These are phyloP conservation scores for Chlamydomonas schloesseri DNA, from an alignment of 139 green algal genomes.

Conservation along the genomic window DNA sequence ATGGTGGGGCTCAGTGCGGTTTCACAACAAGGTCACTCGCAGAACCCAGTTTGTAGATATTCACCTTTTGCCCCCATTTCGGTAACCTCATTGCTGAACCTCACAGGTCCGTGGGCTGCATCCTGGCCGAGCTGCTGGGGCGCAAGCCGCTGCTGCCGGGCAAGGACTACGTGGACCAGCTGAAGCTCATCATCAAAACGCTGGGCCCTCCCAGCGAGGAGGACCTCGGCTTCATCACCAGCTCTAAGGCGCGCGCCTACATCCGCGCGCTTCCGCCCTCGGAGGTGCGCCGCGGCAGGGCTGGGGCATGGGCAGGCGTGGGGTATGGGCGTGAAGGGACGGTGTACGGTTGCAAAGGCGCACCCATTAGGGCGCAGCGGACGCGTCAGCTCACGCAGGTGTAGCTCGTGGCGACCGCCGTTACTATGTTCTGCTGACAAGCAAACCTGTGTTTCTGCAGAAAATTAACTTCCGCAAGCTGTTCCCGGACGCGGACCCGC, in stretches of 20 bases:
- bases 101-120: conserved; percentile 85
- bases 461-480: conserved; percentile 60
- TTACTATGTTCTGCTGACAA: too few species aligned
- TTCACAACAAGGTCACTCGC: too few species aligned
- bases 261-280: conserved; percentile 76
- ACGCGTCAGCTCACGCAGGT: too few species aligned
- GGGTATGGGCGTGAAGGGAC: too few species aligned
- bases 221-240: conserved; percentile 92
- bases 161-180: conserved; percentile 95
- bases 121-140: conserved; percentile 93
- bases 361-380: too few species aligned
- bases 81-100: not conserved
- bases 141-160: conserved; percentile 88
- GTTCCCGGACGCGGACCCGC: conserved; percentile 79
- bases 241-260: conserved; percentile 84
- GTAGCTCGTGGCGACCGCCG: too few species aligned
- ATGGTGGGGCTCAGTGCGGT: too few species aligned
- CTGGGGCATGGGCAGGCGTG: not conserved
- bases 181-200: conserved; percentile 92
- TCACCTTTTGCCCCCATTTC: too few species aligned
- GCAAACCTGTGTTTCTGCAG: conserved; percentile 31
- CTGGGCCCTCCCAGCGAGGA: conserved; percentile 91
- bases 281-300: conserved; percentile 54
- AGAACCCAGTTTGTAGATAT: too few species aligned
- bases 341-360: too few species aligned